phyloP scores from a whole-genome alignment of 768 basidiomycete genomes.

The Cubamyces sp. region DNA sequence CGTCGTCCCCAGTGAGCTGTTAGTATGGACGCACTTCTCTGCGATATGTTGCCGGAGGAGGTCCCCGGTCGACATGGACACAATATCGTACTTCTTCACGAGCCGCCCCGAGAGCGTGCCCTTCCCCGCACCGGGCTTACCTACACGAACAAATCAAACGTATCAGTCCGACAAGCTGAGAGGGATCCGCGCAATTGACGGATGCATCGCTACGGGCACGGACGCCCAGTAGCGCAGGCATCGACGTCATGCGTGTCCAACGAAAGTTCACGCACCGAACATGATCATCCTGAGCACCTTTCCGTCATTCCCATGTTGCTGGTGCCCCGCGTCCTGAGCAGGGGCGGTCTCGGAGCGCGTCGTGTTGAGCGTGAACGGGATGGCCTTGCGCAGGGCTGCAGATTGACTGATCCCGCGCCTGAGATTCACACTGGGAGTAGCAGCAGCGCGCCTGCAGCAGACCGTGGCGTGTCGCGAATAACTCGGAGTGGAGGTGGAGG shows the following conservation, averaged over 20 bases:
- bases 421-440: neutral
- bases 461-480: neutral
- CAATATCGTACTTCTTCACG: constrained; percentile 78
- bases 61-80: constrained; percentile 83
- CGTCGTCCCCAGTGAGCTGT: neutral
- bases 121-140: constrained; percentile 84
- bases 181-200: neutral
- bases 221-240: neutral
- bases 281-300: constrained; percentile 63
- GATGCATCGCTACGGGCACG: neutral
- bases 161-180: neutral
- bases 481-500: neutral
- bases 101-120: constrained; percentile 81
- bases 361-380: constrained; percentile 50
- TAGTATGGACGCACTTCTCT: constrained; percentile 48
- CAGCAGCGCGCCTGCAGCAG: neutral
- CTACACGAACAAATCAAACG: neutral
- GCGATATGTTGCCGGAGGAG: constrained; percentile 83
- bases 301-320: constrained; percentile 5
- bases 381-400: constrained; percentile 41
- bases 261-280: constrained; percentile 45
- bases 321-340: constrained; percentile 2
- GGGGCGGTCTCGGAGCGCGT: constrained; percentile 37
- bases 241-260: neutral
- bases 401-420: constrained; percentile 34